Conservation (phyloP, 345 rosid genomes). For the Erysimum cheiranthoides region DNA sequence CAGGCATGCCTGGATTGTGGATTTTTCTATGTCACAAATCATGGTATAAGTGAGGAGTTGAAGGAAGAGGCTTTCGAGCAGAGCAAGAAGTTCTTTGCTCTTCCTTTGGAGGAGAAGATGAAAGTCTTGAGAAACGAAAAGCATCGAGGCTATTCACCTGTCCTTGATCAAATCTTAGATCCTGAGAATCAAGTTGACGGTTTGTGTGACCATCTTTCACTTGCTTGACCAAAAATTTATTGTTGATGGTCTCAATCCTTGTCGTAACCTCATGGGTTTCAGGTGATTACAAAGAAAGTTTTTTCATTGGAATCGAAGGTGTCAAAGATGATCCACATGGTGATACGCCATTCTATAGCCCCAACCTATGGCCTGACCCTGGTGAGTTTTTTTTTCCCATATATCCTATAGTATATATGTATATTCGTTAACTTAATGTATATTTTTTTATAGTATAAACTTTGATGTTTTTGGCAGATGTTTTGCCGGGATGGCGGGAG, state of each 20-base stretch:
- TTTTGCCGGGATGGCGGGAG: conserved; percentile 21
- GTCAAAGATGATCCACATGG: conserved; percentile 60
- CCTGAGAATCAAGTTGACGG: conserved; percentile 44
- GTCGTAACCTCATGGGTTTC: conserved; percentile 6
- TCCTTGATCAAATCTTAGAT: conserved; percentile 70
- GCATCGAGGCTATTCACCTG: conserved; percentile 75
- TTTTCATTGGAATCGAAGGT: conserved; percentile 70
- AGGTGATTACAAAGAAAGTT: conserved; percentile 92
- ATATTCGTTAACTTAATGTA: neutral
- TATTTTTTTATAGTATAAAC: neutral
- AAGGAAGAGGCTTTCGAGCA: conserved; percentile 65
- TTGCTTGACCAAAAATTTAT: neutral
- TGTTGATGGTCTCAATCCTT: neutral
- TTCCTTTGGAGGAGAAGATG: conserved; percentile 71
- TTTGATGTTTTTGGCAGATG: conserved; percentile 36
- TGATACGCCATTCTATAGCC: conserved; percentile 74
- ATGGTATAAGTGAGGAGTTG: conserved; percentile 69
- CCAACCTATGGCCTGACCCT: conserved; percentile 72
- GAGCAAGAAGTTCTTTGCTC: conserved; percentile 63
- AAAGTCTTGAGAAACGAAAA: conserved; percentile 67
- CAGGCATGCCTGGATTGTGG: conserved; percentile 85
- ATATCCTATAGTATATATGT: neutral
- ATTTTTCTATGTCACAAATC: conserved; percentile 83
- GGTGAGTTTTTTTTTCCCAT: conserved; percentile 45
- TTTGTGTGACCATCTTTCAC: neutral